Base-by-base conservation (phyloP, 1,284 basidiomycete species). In the Papiliotrema laurentii region DNA sequence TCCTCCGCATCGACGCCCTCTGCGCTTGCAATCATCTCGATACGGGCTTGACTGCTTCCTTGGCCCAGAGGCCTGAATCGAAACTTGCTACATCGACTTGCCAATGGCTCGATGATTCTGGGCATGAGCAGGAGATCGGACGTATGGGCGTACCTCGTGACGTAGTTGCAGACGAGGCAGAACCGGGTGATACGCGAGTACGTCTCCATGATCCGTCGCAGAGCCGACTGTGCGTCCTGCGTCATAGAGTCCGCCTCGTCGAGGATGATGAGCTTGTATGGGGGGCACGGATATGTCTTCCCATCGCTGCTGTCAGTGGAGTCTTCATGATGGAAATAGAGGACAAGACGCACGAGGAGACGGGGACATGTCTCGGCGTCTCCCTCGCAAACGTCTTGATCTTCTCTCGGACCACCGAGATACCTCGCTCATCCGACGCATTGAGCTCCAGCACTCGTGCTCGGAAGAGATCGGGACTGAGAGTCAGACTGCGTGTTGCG, bases 221-320 rank as follows among this genome's bases (percentile, higher is more conserved):
- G 77, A 0, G 94, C 94, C 41, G 86, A 91, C 74, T 99, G 94
- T 2, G 94, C 94, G 69, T 98, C 94, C 74, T 98, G 96, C 6
- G 94, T 99, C 94, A 99, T 99, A 13, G 90, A 94, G 70, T 99
- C 96, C 33, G 96, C 96, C 76, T 99, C 96, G 66, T 99, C 96
- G 18, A 99, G 81, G 55, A 99, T 97, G 69, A 99, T 87, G 62
- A 99, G 96, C 74, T 99, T 99, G 79, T 91, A 99, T 0, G 96
- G 94, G 27, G 96, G 96, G 66, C 89, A 97, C 24, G 94, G 93
- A 67, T 96, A 97, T 46, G 77, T 79, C 63, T 85, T 86, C 19
- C 87, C 88, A 60, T 92, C 89, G 0, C 71, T 73, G 27, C 24
- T 5, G 31, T 35, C 31, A 48, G 36, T 11, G 27, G 18, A 41